phyloP scores from a whole-genome alignment of 2,329 filamentous ascomycete species.

The Aspergillus novoparasiticus region DNA sequence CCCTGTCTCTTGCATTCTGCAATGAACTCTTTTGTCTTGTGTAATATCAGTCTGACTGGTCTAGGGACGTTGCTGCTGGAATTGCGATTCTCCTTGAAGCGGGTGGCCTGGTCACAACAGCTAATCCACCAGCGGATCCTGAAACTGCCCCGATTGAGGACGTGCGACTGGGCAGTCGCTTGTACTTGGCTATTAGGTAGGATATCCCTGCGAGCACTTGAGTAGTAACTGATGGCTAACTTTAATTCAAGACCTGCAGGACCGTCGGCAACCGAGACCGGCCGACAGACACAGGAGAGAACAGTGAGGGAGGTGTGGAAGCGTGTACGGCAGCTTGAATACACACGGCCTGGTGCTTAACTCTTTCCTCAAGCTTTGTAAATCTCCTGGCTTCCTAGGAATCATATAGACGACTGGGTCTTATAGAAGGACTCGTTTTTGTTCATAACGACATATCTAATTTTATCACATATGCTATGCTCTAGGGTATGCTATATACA shows the following conservation, averaged over 20 bases:
- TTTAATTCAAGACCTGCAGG: conserved; percentile 60
- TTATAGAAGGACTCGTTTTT: background rate
- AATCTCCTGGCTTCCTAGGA: background rate
- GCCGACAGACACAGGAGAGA: conserved; percentile 67
- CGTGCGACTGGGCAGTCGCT: conserved; percentile 64
- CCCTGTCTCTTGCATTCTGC: background rate
- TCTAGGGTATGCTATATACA: conserved; percentile 26
- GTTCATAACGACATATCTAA: background rate
- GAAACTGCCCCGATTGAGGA: conserved; percentile 60
- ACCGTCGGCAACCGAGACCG: conserved; percentile 62
- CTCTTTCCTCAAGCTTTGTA: conserved; percentile 1
- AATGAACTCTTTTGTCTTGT: background rate
- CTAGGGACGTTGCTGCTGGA: conserved; percentile 71
- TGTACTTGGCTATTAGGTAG: conserved; percentile 72
- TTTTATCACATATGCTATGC: conserved; percentile 25
- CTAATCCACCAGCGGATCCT: conserved; percentile 66
- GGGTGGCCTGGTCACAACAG: conserved; percentile 72
- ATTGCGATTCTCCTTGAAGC: conserved; percentile 73
- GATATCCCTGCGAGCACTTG: background rate
- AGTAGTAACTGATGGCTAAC: background rate
- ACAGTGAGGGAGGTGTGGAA: conserved; percentile 74
- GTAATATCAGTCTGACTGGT: conserved; percentile 4
- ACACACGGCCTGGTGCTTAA: conserved; percentile 63
- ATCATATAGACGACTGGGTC: background rate
- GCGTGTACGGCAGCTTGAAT: conserved; percentile 67